Base-by-base conservation (phyloP, 441 rosid species). In the Gossypium trilobum region DNA sequence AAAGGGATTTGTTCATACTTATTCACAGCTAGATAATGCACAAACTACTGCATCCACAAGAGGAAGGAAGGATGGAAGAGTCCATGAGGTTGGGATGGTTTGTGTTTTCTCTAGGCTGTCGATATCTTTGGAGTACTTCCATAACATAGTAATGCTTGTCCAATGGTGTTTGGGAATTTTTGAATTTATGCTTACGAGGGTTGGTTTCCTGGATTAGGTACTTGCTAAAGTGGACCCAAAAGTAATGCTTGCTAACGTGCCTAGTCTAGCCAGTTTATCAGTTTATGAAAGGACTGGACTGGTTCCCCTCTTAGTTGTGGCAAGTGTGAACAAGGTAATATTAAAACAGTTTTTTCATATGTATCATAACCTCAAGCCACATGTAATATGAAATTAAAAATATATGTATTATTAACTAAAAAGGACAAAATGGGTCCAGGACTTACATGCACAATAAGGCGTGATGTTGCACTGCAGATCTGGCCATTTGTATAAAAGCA, bases 401-500 rank as follows among this genome's bases (percentile, higher is more conserved):
- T 0, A 4, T 16, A 27, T 25, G 2, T 29, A 27, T 23, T 14
- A 14, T 25, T 27, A 46, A 46, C 70, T 23, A 13, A 5, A 13
- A 39, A 46, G 56, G 59, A 51, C 16, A 68, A 57, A 31, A 39
- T 39, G 39, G 7, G 39, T 39, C 4, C 20, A 19, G 48, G n/a
- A 82, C 96, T 85, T 85, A 92, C 99, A 86, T 95, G 99, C 77
- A 95, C 91, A 46, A 95, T 78, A 63, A 95, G 95, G 60, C 99
- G 93, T 70, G 99, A 95, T 80, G 99, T 95, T 72, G 99, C 97
- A 79, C 99, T 92, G 78, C 99, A 95, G 72, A 91, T 95, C 86
- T 95, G 97, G 66, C 98, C 98, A 89, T 88, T 91, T 46, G 97
- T 89, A 91, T 96, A 92, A 83, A 92, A 95, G 91, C 99, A 95